Base-by-base conservation (phyloP, 805 yeast genomes). In the Teunomyces pallodes region DNA sequence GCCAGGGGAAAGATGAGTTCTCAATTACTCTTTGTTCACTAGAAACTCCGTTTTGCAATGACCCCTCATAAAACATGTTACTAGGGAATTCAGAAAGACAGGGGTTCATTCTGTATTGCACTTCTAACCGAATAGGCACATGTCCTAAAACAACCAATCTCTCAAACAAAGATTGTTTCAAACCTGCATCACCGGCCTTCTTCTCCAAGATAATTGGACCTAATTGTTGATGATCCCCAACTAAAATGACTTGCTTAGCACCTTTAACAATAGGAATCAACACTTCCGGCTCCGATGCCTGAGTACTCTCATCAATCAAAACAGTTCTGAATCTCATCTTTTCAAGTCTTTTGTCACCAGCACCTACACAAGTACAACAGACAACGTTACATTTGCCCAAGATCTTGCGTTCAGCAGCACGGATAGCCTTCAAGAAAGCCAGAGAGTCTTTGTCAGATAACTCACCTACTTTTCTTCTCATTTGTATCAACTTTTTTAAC, bases 51-150 rank as follows among this genome's bases (percentile, higher is more conserved):
- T 91, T 90, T 65, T 90, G 97, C 56, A 91, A 77, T 38, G 86
- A 78, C 28, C 97, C 97, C 57, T 91, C 97, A 64, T 91, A 91
- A 60, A 90, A 91, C 87, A 87, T 84, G 62, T 90, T 89, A 56
- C 92, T 83, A 26, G 97, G 86, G 62, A 90, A 91, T 58, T 89
- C 96, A 54, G 92, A 81, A 46, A 91, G 68, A 52, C 84, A 76
- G 7, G 97, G 97, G 61, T 91, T 86, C 97, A 91, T 91, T 70
- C 98, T 84, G 67, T 91, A 91, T 66, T 91, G 98, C 30, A 90
- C 96, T 56, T 89, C 95, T 46, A 91, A 75, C 54, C 97, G 72
- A 52, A 89, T 82, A 8, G 97, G 97, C 8, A 80, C 77, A 60
- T 89, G 91, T 2, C 96, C 96, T 50, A 90, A 76, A 10, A 84